Evolutionary conservation across 768 basidiomycete genomes (phyloP).

Genomic region (Filobasidium floriforme): DNA sequence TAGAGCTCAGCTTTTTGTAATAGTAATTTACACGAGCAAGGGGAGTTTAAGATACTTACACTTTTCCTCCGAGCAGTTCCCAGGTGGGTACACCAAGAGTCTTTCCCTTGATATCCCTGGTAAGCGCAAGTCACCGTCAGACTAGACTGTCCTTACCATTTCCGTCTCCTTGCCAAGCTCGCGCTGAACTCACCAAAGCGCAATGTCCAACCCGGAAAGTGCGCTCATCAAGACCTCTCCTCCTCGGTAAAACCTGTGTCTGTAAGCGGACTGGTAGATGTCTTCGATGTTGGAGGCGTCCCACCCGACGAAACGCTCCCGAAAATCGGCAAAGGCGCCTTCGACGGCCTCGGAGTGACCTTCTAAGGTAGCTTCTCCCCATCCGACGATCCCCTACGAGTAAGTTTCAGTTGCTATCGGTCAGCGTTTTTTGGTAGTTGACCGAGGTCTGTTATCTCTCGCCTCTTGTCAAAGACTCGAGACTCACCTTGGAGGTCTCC

Average conservation of each 20-base stretch:
- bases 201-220: constrained; percentile 53
- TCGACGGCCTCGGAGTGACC: constrained; percentile 62
- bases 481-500: constrained; percentile 50
- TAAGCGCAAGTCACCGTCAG: not conserved
- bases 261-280: constrained; percentile 58
- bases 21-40: not conserved
- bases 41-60: constrained; percentile 31
- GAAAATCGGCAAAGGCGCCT: constrained; percentile 56
- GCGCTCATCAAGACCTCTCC: constrained; percentile 60
- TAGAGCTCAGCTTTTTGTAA: not conserved
- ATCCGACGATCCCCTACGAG: constrained; percentile 53
- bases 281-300: constrained; percentile 54
- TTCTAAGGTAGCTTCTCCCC: constrained; percentile 68
- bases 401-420: no score
- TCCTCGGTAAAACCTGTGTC: constrained; percentile 62
- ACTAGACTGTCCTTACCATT: no score
- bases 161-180: no score
- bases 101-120: constrained; percentile 63
- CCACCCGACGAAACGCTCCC: constrained; percentile 53
- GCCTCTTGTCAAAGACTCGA: no score
- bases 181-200: constrained; percentile 51
- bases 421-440: no score
- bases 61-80: constrained; percentile 61
- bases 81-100: constrained; percentile 57
- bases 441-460: no score